Percentiles rank a stretch among this genome's conserved stretches.
phyloP scores from a whole-genome alignment of 2,329 filamentous ascomycete genomes.

The Ustulina deusta region DNA sequence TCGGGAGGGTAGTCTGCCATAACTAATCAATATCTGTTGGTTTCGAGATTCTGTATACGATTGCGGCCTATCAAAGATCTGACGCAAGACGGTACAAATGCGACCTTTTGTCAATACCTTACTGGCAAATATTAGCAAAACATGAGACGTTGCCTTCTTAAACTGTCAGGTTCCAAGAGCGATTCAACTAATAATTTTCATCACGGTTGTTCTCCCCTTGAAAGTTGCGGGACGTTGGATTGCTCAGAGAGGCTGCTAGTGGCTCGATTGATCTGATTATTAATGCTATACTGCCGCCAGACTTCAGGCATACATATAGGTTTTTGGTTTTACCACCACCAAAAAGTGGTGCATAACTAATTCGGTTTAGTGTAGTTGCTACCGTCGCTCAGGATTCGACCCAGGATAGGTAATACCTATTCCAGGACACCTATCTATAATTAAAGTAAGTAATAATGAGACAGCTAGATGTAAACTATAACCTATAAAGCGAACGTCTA shows the following conservation, averaged over 20 bases:
- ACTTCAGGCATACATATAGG: constrained; percentile 7
- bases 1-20: constrained; percentile 77
- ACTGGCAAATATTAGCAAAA: neutral
- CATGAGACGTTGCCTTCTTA: neutral
- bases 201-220: neutral
- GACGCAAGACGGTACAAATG: neutral
- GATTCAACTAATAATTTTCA: neutral
- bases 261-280: constrained; percentile 13
- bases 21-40: constrained; percentile 16
- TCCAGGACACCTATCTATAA: neutral
- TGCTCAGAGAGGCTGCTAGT: neutral
- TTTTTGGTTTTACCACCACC: neutral
- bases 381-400: neutral
- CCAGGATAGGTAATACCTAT: neutral
- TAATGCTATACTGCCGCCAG: constrained; percentile 25
- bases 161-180: neutral
- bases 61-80: constrained; percentile 10
- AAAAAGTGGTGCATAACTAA: neutral
- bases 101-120: neutral
- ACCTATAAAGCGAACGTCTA: too few relatives aligned
- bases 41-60: neutral
- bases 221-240: neutral
- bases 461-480: too few relatives aligned
- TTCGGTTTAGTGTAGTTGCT: neutral
- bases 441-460: neutral